Evolutionary conservation across 2,329 filamentous ascomycete species (phyloP), one percentile per base, ranked within the genome.

Genomic region (Aspergillus sp.): DNA sequence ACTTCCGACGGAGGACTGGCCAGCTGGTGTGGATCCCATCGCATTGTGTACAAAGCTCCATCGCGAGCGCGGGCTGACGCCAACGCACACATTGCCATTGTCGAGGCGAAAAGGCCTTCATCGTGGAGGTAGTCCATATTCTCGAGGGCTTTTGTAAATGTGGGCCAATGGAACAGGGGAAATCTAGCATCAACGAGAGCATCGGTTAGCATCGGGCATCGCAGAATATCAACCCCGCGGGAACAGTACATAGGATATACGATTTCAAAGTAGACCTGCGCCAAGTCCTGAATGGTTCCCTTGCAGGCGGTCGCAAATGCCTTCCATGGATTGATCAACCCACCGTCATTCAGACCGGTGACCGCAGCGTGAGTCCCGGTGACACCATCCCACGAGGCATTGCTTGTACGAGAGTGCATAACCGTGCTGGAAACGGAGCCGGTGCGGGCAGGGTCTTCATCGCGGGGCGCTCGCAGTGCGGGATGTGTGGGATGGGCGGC

Each of bases 71-170:
- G 51, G 17, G 51, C 51, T 5, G 51, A 53, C 0, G 51, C 39
- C 51, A 53, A 24, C 3, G 51, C 51, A 15, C 51, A 53, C 51
- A 53, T 53, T 24, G 51, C 51, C 51, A 53, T 53, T 12, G 51
- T 53, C 13, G 51, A 53, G 3, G 42, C 41, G 15, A 53, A 53
- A 3, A 53, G 20, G 3, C 51, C 51, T n/a, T 46, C 51, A 13
- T 53, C 51, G 4, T 46, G 30, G 22, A 53, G 41, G 30, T 53
- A 53, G 17, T 53, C 51, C 41, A 53, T 33, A 24, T 47, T 53
- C 19, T 46, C 51, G 7, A 53, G 30, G 9, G 51, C 20, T 5
- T 27, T 39, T 8, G 51, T 24, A 22, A 53, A 53, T 1, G 51
- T 39, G 7, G 51, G 51, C 51, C 51, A 53, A 11, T 53, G 42